Base-by-base conservation (phyloP, 2,329 filamentous ascomycete genomes). In the Penicillium sp. region DNA sequence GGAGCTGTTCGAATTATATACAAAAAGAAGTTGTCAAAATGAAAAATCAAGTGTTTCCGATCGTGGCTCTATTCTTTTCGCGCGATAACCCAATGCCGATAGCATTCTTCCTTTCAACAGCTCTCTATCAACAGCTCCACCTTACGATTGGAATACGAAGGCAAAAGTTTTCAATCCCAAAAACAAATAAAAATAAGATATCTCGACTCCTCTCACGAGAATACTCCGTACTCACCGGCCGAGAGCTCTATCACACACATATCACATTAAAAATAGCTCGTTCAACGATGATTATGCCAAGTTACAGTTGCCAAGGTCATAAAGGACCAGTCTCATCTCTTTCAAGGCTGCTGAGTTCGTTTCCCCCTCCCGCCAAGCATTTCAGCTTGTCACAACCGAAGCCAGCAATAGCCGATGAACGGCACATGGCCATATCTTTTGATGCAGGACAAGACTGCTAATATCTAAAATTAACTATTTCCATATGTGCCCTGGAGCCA, bases 231-330 rank as follows among this genome's bases (percentile, higher is more conserved):
- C 3, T 25, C 29, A 3, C 48, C 38, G 21, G 31, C 48, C 38
- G 29, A 34, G 13, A 39, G 41, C 27, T 38, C 18, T 31, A 47
- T 52, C 50, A 46, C 34, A 46, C 34, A 21, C 7, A 13, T 49
- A 40, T 54, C 52, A 54, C 52, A 54, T 45, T 32, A 50, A 45
- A 50, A 54, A 54, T 54, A 54, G 40, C 32, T 16, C 13, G 16
- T 9, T 18, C 5, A 8, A 12, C 18, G 13, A 50, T 3, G 9
- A 3, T 15, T 25, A n/a, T 21, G 15, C 12, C 31, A 25, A 27
- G 10, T 21, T 6, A 25, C 25, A 42, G 6, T 6, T 32, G 48
- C 48, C 48, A 50, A 50, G 48, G 34, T 35, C 15, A n/a, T 9
- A 13, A 41, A 41, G 18, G 13, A 49, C 18, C 37, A 32, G 6